Evolutionary conservation across 2,329 filamentous ascomycete genomes (phyloP), one percentile per base, ranked within the genome.

Genomic region (Botrytis pseudocinerea): DNA sequence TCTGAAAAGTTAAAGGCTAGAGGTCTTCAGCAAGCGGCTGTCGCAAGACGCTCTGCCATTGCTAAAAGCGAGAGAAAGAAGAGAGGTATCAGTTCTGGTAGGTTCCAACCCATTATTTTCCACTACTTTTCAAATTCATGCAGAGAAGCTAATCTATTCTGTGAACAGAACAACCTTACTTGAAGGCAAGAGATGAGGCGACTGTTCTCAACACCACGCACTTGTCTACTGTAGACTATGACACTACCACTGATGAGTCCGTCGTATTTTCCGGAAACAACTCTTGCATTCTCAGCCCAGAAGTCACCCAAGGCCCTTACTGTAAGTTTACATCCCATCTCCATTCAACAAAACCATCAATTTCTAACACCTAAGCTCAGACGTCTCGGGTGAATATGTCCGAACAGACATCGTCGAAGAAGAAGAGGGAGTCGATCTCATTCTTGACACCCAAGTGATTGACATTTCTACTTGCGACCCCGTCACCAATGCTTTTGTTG

Each of bases 301-400:
- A 88, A 77, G 84, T 85, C 32, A 87, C 84, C 4, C 82, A 87
- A 78, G 87, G 87, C 0, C 87, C 87, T 32, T 89, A 88, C 81
- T 89, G 82, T 83, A 76, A 71, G 66, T 66, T 16, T 0, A 32
- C 0, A 9, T 28, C 10, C 2, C 1, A n/a, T 22, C 10, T 25
- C 12, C 28, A 54, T 25, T 0, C 0, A 40, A 28, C 35, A 38
- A 38, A 4, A 4, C 1, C 1, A 20, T 16, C 7, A 54, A 6
- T 12, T 40, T 68, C 35, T 40, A 5, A 40, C 6, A 18, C 28
- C 18, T 22, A 35, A 69, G 10, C 44, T 20, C 46, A 84, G 82
- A 79, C 64, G 81, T 83, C 46, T 77, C 78, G 14, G 82, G 82
- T 20, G 82, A 84, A 71, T 77, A 81, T 7, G 80, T 84, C 71